Percentiles rank a stretch among this genome's conserved stretches.
phyloP scores from a whole-genome alignment of 495 filamentous ascomycete genomes.

The Penicillium cosmopolitanum region DNA sequence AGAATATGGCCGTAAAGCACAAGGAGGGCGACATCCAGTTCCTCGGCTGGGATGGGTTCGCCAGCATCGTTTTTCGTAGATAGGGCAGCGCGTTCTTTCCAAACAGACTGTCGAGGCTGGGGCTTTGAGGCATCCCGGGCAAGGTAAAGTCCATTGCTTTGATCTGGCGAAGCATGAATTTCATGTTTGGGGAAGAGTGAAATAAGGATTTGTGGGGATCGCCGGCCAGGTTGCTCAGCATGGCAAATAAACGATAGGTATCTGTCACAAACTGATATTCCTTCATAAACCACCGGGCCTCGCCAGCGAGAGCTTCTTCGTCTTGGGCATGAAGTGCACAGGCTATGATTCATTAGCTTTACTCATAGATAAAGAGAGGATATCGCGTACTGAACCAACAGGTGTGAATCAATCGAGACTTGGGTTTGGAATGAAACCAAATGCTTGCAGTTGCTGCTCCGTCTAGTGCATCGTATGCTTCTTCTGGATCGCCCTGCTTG shows the following conservation, averaged over 20 bases:
- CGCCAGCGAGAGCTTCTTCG: slow-evolving; percentile 67
- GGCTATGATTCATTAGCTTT: slow-evolving; percentile 43
- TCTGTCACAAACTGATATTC: slow-evolving; percentile 84
- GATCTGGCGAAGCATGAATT: slow-evolving; percentile 86
- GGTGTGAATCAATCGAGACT: slow-evolving; percentile 74
- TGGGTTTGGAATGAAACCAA: slow-evolving; percentile 69
- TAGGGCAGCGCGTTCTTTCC: slow-evolving; percentile 53
- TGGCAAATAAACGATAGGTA: slow-evolving; percentile 78
- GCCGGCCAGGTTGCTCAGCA: slow-evolving; percentile 66
- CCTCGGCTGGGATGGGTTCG: slow-evolving; percentile 49
- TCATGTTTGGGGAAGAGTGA: slow-evolving; percentile 69
- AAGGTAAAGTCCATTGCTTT: slow-evolving; percentile 80
- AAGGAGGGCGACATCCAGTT: slow-evolving; percentile 74
- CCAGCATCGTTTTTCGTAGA: slow-evolving; percentile 53
- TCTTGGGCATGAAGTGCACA: slow-evolving; percentile 83
- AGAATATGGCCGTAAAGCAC: slow-evolving; percentile 89
- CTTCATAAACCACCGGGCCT: slow-evolving; percentile 82
- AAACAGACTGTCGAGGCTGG: slow-evolving; percentile 37
- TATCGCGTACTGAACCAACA: slow-evolving; percentile 72
- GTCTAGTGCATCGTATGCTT: slow-evolving; percentile 77
- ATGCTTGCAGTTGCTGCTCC: slow-evolving; percentile 75
- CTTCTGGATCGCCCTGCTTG: slow-evolving; percentile 55
- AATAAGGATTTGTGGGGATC: slow-evolving; percentile 52
- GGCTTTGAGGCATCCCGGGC: slow-evolving; percentile 34
- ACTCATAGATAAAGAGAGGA: not conserved